Evolutionary conservation across 164 flowering plant species (phyloP).

Genomic region (Kingdonia uniflora): DNA sequence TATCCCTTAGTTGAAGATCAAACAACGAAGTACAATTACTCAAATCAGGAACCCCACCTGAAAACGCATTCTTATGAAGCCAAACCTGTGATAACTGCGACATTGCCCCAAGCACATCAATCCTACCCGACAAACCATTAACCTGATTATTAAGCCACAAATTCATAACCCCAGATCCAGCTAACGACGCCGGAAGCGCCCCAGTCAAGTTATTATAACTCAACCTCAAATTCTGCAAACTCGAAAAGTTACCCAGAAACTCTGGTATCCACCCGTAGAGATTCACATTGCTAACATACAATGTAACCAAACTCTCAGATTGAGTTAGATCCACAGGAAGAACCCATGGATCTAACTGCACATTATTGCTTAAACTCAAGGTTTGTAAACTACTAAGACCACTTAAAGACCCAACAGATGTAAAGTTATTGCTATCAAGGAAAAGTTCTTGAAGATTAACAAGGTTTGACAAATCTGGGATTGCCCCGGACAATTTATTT

Average conservation of each 20-base stretch:
- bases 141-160: slow-evolving; percentile 39
- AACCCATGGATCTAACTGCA: slow-evolving; percentile 22
- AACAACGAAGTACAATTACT: slow-evolving; percentile 22
- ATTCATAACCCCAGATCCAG: slow-evolving; percentile 18
- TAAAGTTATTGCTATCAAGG: slow-evolving; percentile 23
- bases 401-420: slow-evolving; percentile 16
- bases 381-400: slow-evolving; percentile 16
- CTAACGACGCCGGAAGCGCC: slow-evolving; percentile 24
- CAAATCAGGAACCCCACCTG: slow-evolving; percentile 46
- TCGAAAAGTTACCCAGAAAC: slow-evolving; percentile 19
- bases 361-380: slow-evolving; percentile 22
- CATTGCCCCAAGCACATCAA: slow-evolving; percentile 33
- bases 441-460: slow-evolving; percentile 13
- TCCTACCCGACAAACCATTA: slow-evolving; percentile 22
- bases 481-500: slow-evolving; percentile 20
- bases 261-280: slow-evolving; percentile 32
- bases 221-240: slow-evolving; percentile 22
- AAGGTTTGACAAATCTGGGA: slow-evolving; percentile 23
- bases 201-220: slow-evolving; percentile 50
- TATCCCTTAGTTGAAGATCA: slow-evolving; percentile 45
- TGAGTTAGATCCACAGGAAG: slow-evolving; percentile 22
- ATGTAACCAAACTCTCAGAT: slow-evolving; percentile 13
- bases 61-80: slow-evolving; percentile 35
- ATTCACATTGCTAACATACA: slow-evolving; percentile 21
- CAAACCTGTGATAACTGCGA: slow-evolving; percentile 29